phyloP scores from a whole-genome alignment of 2,329 filamentous ascomycete genomes.

The Aplosporella prunicola region DNA sequence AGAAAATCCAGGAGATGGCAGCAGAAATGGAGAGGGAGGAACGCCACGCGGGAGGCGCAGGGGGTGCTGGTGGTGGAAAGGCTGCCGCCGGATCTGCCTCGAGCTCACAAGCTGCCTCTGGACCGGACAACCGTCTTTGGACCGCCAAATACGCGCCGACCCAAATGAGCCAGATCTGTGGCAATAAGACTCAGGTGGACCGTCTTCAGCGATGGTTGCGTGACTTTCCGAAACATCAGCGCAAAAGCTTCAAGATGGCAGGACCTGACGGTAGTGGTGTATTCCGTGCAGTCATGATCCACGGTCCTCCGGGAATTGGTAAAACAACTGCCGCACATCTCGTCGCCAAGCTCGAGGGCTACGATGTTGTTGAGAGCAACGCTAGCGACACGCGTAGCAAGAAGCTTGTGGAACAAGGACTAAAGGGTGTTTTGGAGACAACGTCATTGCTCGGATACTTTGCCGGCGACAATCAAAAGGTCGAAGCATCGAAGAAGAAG shows the following conservation, averaged over 20 bases:
- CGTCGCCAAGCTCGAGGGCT: conserved; percentile 84
- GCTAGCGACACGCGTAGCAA: conserved; percentile 95
- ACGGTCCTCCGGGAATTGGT: conserved; percentile 90
- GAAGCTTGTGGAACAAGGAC: conserved; percentile 78
- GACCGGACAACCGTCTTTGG: conserved; percentile 51
- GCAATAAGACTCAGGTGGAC: conserved; percentile 84
- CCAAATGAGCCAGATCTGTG: conserved; percentile 78
- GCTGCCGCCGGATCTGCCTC: conserved; percentile 30
- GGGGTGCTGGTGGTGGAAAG: conserved; percentile 27
- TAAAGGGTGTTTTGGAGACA: conserved; percentile 88
- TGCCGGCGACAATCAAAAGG: conserved; percentile 68
- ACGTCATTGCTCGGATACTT: conserved; percentile 90
- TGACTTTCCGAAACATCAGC: conserved; percentile 69
- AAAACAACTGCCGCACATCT: conserved; percentile 96
- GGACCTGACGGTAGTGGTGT: conserved; percentile 77
- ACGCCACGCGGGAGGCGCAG: conserved; percentile 38
- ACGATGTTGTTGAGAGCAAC: conserved; percentile 89
- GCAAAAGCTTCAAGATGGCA: conserved; percentile 69
- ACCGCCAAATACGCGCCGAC: conserved; percentile 93
- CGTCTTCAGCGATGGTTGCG: conserved; percentile 82
- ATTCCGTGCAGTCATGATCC: conserved; percentile 85
- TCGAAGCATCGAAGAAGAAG: conserved; percentile 78
- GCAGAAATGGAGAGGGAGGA: conserved; percentile 82
- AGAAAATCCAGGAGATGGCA: conserved; percentile 70
- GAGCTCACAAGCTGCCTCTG: conserved; percentile 23